Percentiles rank a stretch among this genome's conserved stretches.
Evolutionary conservation across 192 early-diverging fungal species (phyloP).

Genomic region (Gonapodya prolifera): DNA sequence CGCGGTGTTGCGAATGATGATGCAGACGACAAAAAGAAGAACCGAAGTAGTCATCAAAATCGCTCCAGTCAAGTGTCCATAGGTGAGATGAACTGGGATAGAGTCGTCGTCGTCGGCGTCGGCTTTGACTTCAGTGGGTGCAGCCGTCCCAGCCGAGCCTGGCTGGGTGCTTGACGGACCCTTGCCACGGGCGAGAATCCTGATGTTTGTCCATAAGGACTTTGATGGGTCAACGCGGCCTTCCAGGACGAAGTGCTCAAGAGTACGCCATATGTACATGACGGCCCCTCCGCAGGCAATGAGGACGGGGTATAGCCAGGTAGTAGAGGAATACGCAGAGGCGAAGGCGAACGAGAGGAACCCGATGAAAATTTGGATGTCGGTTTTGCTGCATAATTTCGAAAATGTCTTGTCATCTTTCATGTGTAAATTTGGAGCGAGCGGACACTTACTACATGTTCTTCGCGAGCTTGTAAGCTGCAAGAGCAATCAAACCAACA

Average conservation of each 20-base stretch:
- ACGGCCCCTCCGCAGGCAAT: conserved; percentile 33
- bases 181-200: too few species aligned
- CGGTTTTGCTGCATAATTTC: conserved; percentile 23
- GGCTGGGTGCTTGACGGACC: too few species aligned
- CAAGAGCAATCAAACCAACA: conserved; percentile 29
- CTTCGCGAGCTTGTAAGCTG: not conserved
- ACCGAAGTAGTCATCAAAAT: conserved; percentile 29
- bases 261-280: conserved; percentile 6
- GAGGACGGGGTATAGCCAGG: conserved; percentile 37
- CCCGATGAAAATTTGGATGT: conserved; percentile 20
- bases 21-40: conserved; percentile 27
- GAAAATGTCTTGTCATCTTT: conserved; percentile 42
- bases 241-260: not conserved
- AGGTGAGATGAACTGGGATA: not conserved
- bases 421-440: too few species aligned
- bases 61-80: conserved; percentile 17
- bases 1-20: conserved; percentile 20
- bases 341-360: conserved; percentile 19
- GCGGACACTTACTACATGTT: too few species aligned
- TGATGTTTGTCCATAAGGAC: too few species aligned
- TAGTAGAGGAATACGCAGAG: conserved; percentile 20
- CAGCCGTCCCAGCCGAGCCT: too few species aligned
- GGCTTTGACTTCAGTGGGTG: not conserved
- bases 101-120: not conserved
- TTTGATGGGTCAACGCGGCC: too few species aligned